Percentiles rank a stretch among this genome's conserved stretches.
Conservation (phyloP, 495 filamentous ascomycete species). For the Xylaria intraflava region DNA sequence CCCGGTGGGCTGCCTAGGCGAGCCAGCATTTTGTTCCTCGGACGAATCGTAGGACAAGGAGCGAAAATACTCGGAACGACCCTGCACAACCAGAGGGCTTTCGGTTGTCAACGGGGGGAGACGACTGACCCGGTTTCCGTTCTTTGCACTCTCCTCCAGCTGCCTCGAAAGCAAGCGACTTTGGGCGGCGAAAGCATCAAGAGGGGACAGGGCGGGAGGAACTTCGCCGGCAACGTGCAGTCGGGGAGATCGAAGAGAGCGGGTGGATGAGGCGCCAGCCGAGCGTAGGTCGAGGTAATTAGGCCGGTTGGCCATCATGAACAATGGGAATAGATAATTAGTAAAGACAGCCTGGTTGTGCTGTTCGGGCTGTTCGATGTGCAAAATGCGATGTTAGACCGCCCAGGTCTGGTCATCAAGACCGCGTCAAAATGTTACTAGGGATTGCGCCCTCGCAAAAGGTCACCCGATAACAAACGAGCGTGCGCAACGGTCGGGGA, state of each 20-base stretch:
- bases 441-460: neutral
- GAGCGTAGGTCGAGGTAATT: constrained; percentile 56
- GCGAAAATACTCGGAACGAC: constrained; percentile 68
- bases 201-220: constrained; percentile 84
- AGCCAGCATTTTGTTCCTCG: constrained; percentile 30
- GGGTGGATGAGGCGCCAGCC: constrained; percentile 32
- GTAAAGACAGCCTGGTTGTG: neutral
- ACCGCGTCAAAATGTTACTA: constrained; percentile 1
- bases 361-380: neutral
- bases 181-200: constrained; percentile 89
- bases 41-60: constrained; percentile 46
- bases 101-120: constrained; percentile 76
- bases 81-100: constrained; percentile 57
- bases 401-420: constrained; percentile 3
- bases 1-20: constrained; percentile 28
- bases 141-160: constrained; percentile 66
- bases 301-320: constrained; percentile 49
- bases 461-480: neutral
- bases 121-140: constrained; percentile 70
- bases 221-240: constrained; percentile 79
- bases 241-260: constrained; percentile 58
- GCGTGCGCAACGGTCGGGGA: neutral
- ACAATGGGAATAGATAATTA: neutral
- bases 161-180: constrained; percentile 81
- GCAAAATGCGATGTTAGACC: neutral